Evolutionary conservation across 805 yeast species (phyloP).

Genomic region (Yamadazyma laniorum): DNA sequence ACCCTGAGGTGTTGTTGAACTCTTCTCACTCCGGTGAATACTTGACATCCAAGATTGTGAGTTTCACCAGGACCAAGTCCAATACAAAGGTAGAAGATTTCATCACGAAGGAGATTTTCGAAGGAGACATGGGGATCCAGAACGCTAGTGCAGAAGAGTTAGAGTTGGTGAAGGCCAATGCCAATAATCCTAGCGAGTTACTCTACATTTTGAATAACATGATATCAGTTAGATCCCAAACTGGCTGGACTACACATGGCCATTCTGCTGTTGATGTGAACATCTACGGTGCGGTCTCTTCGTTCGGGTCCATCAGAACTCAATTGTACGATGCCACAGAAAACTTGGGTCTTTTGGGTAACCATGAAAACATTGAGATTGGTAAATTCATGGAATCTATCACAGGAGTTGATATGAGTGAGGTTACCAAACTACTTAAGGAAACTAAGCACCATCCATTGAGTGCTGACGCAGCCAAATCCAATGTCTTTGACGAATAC

Average conservation of each 20-base stretch:
- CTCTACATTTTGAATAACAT: conserved; percentile 61
- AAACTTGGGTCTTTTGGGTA: conserved; percentile 59
- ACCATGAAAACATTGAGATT: conserved; percentile 83
- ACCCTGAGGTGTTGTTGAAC: conserved; percentile 65
- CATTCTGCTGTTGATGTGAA: conserved; percentile 96
- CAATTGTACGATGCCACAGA: conserved; percentile 29
- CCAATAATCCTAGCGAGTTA: conserved; percentile 34
- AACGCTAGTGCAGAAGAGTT: conserved; percentile 57
- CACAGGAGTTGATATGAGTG: conserved; percentile 46
- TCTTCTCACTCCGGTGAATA: conserved; percentile 78
- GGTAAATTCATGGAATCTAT: conserved; percentile 68
- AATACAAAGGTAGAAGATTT: conserved; percentile 37
- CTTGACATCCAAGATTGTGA: conserved; percentile 47
- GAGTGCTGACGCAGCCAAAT: not conserved
- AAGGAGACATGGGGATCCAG: conserved; percentile 62
- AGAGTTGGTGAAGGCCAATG: conserved; percentile 17
- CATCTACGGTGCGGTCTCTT: conserved; percentile 76
- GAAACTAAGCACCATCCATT: conserved; percentile 45
- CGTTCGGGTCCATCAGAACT: conserved; percentile 37
- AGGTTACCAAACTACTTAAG: conserved; percentile 49
- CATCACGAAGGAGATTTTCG: conserved; percentile 53
- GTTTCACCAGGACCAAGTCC: conserved; percentile 11
- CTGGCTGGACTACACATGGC: conserved; percentile 97
- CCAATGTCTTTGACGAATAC: not conserved
- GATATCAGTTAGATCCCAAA: conserved; percentile 77